phyloP scores from a whole-genome alignment of 1,139 yeast genomes.

The Scheffersomyces illinoinensis region DNA sequence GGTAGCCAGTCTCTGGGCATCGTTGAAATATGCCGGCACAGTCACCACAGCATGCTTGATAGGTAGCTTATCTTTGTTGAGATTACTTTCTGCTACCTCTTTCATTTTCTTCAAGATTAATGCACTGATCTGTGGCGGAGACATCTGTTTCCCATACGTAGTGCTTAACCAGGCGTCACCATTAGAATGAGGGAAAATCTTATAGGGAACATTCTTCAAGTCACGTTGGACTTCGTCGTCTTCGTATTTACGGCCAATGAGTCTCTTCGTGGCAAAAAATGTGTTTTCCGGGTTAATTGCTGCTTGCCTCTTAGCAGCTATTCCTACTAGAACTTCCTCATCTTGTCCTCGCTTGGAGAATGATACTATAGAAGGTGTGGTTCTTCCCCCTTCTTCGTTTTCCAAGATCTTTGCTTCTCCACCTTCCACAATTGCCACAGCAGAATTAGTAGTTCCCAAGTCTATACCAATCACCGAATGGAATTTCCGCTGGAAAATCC shows the following conservation, averaged over 20 bases:
- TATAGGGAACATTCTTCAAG: conserved; percentile 53
- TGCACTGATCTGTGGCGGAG: conserved; percentile 62
- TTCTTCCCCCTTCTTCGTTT: conserved; percentile 66
- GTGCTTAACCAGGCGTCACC: conserved; percentile 68
- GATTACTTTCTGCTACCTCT: conserved; percentile 50
- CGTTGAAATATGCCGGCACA: conserved; percentile 80
- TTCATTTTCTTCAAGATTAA: conserved; percentile 56
- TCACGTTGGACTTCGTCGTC: conserved; percentile 71
- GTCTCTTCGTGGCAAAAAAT: conserved; percentile 71
- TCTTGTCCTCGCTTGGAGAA: conserved; percentile 32
- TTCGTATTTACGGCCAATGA: conserved; percentile 65
- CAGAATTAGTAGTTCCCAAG: conserved; percentile 80
- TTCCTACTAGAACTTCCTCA: conserved; percentile 50
- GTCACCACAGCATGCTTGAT: conserved; percentile 70
- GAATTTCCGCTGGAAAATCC: not conserved
- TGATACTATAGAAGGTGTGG: conserved; percentile 76
- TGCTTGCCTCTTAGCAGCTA: conserved; percentile 68
- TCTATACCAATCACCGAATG: conserved; percentile 69
- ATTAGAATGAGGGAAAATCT: conserved; percentile 50
- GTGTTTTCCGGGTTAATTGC: conserved; percentile 66
- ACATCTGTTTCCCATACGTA: conserved; percentile 31
- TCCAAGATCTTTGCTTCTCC: conserved; percentile 58
- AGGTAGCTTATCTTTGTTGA: conserved; percentile 25
- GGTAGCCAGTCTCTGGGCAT: conserved; percentile 77
- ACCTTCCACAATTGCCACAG: conserved; percentile 67